A percentile compares a stretch with the other conserved stretches of the same genome.
phyloP scores from a whole-genome alignment of 768 basidiomycete species.

The Macrolepiota fuliginosa region DNA sequence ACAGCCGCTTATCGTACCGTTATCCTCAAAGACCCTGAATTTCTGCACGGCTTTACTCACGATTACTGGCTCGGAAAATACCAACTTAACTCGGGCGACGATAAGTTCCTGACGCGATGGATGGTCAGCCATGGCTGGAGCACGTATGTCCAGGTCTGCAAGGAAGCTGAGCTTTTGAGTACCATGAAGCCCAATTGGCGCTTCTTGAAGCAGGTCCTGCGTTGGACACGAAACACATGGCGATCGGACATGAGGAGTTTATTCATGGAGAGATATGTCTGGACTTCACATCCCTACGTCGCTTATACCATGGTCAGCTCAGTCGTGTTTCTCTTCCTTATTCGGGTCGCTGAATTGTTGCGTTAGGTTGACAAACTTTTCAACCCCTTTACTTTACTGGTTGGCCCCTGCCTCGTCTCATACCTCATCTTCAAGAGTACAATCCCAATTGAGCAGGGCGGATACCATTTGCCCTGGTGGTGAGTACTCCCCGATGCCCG shows the following conservation, averaged over 20 bases:
- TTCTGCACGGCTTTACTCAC: slow-evolving; percentile 90
- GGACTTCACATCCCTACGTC: slow-evolving; percentile 89
- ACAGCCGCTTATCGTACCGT: slow-evolving; percentile 93
- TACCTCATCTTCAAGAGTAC: slow-evolving; percentile 81
- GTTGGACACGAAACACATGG: slow-evolving; percentile 97
- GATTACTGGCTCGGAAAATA: slow-evolving; percentile 94
- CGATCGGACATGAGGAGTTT: slow-evolving; percentile 83
- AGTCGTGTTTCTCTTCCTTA: slow-evolving; percentile 37
- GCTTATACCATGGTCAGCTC: slow-evolving; percentile 88
- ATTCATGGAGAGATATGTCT: slow-evolving; percentile 85
- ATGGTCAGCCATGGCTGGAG: slow-evolving; percentile 96
- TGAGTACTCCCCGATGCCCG: slow-evolving; percentile 30
- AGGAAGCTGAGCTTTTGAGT: slow-evolving; percentile 80
- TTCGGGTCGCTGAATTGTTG: slow-evolving; percentile 8
- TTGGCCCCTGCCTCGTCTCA: slow-evolving; percentile 78
- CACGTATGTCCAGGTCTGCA: slow-evolving; percentile 89
- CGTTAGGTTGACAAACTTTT: slow-evolving; percentile 77
- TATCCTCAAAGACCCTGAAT: slow-evolving; percentile 93
- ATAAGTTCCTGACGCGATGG: slow-evolving; percentile 94
- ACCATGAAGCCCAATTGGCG: slow-evolving; percentile 98
- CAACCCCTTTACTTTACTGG: slow-evolving; percentile 83
- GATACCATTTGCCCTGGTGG: slow-evolving; percentile 85
- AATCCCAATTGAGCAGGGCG: slow-evolving; percentile 59
- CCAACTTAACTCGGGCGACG: slow-evolving; percentile 91
- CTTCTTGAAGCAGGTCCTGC: slow-evolving; percentile 88